Base-by-base conservation (phyloP, 352 stramenopile genomes). In the Albugo candida region DNA sequence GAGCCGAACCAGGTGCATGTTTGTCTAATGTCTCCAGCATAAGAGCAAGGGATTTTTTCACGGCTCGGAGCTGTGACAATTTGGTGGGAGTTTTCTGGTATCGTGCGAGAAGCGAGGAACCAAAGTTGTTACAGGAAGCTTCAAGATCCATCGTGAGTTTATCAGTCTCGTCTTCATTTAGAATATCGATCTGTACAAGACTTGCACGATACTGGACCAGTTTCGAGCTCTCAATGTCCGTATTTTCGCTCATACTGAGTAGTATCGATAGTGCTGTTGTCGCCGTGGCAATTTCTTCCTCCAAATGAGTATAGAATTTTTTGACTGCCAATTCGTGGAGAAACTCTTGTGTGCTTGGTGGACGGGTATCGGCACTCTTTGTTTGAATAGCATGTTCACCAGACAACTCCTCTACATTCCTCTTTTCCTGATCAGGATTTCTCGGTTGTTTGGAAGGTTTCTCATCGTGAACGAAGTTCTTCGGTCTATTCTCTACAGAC, bases 271-370 rank as follows among this genome's bases (percentile, higher is more conserved):
- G 50, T 14, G 74, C 77, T n/a, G 77, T 86, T 20, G 75, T 18
- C 0, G 74, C 68, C 8, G 77, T 89, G 20, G 71, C 83, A 24
- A 83, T 67, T 45, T 85, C 73, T 46, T 89, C 77, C 41, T 81
- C 59, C 8, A 74, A 68, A 41, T 86, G 70, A 16, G 51, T 81
- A 6, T 84, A 43, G 36, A 89, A 89, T 27, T 89, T 64, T 0
- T 56, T 61, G 13, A 87, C 67, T 0, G 70, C 71, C 11, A 89
- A 49, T 1, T 69, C 60, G 17, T 77, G 66, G 19, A 89, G 54
- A 19, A 89, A 89, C 3, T 40, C 38, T 10, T 19, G 17, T 8
- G 38, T 19, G 38, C 3, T 43, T 3, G 13, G 20, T 19, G 19
- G 0, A 10, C 13, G 36, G 13, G 37, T 46, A 16, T 16, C 36